phyloP scores from a whole-genome alignment of 2,329 filamentous ascomycete species.

The Fusarium nodosum region DNA sequence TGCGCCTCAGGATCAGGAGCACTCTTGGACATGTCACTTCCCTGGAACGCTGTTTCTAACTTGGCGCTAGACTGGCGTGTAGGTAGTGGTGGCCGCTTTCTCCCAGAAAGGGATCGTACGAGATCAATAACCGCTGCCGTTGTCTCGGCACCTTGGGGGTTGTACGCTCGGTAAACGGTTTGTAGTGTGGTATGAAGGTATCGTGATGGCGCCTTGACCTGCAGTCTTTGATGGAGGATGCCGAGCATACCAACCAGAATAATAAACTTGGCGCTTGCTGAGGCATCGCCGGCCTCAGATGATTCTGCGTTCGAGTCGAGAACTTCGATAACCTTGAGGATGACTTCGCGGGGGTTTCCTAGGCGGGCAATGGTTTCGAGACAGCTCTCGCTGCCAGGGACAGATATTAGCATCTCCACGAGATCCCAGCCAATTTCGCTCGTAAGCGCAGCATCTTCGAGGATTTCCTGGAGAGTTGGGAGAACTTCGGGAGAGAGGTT shows the following conservation, averaged over 20 bases:
- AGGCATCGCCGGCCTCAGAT: conserved; percentile 55
- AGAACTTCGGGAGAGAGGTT: conserved; percentile 76
- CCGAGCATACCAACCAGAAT: conserved; percentile 78
- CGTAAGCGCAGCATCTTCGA: conserved; percentile 77
- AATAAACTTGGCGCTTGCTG: conserved; percentile 69
- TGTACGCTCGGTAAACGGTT: conserved; percentile 76
- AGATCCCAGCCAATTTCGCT: conserved; percentile 88
- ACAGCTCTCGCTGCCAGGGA: conserved; percentile 77
- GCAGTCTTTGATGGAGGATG: conserved; percentile 79
- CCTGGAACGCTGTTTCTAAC: conserved; percentile 67
- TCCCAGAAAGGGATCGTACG: conserved; percentile 76
- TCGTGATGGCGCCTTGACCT: conserved; percentile 81
- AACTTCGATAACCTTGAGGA: conserved; percentile 82
- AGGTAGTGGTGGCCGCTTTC: conserved; percentile 74
- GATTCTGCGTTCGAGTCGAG: conserved; percentile 67
- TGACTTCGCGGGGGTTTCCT: conserved; percentile 85
- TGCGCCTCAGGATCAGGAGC: conserved; percentile 73
- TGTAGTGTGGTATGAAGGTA: conserved; percentile 84
- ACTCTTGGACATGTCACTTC: conserved; percentile 66
- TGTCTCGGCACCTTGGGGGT: conserved; percentile 73
- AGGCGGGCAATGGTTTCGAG: conserved; percentile 80
- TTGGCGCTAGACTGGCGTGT: conserved; percentile 70
- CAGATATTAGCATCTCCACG: conserved; percentile 78
- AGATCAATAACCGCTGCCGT: conserved; percentile 79
- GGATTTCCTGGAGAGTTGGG: conserved; percentile 75